A percentile compares a stretch with the other conserved stretches of the same genome.
These are phyloP conservation scores for Sicyos baderoa DNA, from an alignment of 306 rosid genomes.

Conservation along the genomic window DNA sequence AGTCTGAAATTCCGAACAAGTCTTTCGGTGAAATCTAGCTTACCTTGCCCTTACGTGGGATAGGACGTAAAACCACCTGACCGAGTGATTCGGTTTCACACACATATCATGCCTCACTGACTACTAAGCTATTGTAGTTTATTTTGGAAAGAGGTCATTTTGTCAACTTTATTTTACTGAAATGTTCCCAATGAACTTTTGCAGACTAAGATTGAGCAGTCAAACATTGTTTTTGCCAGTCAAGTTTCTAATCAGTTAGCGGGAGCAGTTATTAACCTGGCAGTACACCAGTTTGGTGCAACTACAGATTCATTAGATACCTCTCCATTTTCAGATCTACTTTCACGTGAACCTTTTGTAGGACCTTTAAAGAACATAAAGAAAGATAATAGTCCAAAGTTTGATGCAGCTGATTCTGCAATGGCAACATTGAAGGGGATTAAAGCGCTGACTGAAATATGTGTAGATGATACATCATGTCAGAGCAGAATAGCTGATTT, in stretches of 20 bases:
- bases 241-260: constrained; percentile 72
- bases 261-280: constrained; percentile 70
- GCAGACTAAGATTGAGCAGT: constrained; percentile 80
- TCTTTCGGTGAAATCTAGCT: too few species aligned
- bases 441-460: constrained; percentile 77
- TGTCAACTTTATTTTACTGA: constrained; percentile 11
- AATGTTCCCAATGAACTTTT: constrained; percentile 25
- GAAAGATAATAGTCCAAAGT: constrained; percentile 54
- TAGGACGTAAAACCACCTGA: too few species aligned
- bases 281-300: constrained; percentile 47
- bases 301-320: constrained; percentile 41
- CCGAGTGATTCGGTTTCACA: too few species aligned
- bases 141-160: not conserved
- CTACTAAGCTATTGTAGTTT: not conserved
- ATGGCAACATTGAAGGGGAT: constrained; percentile 83
- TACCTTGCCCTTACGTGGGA: too few species aligned
- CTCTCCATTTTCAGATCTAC: constrained; percentile 69
- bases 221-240: constrained; percentile 62
- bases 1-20: too few species aligned
- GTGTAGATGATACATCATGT: constrained; percentile 49
- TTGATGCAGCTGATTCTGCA: constrained; percentile 92
- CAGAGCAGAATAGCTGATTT: constrained; percentile 55
- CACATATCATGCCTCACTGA: not conserved
- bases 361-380: constrained; percentile 58
- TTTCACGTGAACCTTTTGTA: constrained; percentile 63